These are phyloP conservation scores for Phyllachora maydis DNA, from an alignment of 2,329 filamentous ascomycete genomes.

Conservation along the genomic window DNA sequence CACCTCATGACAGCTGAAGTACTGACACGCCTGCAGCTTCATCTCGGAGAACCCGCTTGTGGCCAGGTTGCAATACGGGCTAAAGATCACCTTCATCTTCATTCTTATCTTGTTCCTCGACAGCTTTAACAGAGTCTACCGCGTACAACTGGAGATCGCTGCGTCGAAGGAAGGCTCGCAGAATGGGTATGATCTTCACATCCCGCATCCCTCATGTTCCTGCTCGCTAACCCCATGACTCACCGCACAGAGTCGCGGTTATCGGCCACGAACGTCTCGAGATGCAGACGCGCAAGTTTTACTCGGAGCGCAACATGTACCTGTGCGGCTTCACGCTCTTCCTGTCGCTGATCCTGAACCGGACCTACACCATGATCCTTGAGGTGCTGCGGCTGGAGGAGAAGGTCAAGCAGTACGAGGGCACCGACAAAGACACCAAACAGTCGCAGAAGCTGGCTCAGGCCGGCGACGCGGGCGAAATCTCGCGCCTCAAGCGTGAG, in stretches of 20 bases:
- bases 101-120: conserved; percentile 96
- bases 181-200: too few species aligned
- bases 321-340: conserved; percentile 98
- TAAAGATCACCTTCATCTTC: conserved; percentile 99
- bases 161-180: too few species aligned
- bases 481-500: conserved; percentile 48
- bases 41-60: conserved; percentile 73
- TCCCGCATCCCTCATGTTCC: too few species aligned
- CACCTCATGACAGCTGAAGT: conserved; percentile 1
- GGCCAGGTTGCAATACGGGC: conserved; percentile 87
- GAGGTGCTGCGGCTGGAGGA: conserved; percentile 84
- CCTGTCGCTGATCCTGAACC: conserved; percentile 95
- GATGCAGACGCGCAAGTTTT: conserved; percentile 98
- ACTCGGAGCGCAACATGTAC: conserved; percentile 99
- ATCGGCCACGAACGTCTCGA: conserved; percentile 92
- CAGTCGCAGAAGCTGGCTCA: conserved; percentile 51
- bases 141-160: conserved; percentile 87
- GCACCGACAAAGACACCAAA: conserved; percentile 36
- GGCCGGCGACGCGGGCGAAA: conserved; percentile 55
- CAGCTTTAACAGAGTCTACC: conserved; percentile 88
- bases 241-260: conserved; percentile 35
- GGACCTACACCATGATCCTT: conserved; percentile 94
- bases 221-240: too few species aligned
- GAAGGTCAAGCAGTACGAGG: conserved; percentile 68
- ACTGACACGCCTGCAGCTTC: conserved; percentile 35